phyloP scores from a whole-genome alignment of 78 protist genomes.

The Emiliania huxleyi region DNA sequence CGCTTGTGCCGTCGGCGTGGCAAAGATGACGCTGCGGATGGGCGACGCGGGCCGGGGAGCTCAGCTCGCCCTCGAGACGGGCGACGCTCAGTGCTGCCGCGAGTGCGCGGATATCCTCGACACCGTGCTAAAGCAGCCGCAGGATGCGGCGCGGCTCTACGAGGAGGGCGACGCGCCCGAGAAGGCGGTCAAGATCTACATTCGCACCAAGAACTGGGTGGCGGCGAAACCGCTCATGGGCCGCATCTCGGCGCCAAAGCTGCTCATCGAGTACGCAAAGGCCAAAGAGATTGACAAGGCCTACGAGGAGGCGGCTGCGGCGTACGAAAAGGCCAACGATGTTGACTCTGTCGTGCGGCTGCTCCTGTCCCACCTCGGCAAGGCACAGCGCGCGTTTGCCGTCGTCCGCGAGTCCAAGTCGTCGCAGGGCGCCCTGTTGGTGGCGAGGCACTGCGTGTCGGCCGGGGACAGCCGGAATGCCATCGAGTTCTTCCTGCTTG shows the following conservation, averaged over 20 bases:
- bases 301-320: slow-evolving; percentile 22
- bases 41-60: slow-evolving; percentile 48
- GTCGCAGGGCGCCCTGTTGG: slow-evolving; percentile 53
- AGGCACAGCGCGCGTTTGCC: slow-evolving; percentile 55
- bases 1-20: slow-evolving; percentile 37
- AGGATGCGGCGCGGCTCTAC: slow-evolving; percentile 70
- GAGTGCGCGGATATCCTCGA: slow-evolving; percentile 74
- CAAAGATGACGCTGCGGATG: slow-evolving; percentile 46
- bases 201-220: slow-evolving; percentile 50
- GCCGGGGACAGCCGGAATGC: slow-evolving; percentile 39
- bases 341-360: slow-evolving; percentile 65
- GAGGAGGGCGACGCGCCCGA: slow-evolving; percentile 56
- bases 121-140: slow-evolving; percentile 44
- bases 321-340: slow-evolving; percentile 42
- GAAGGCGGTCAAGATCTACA: slow-evolving; percentile 64
- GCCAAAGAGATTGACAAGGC: slow-evolving; percentile 56
- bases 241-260: slow-evolving; percentile 39
- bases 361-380: slow-evolving; percentile 37
- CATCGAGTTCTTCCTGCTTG: slow-evolving; percentile 67
- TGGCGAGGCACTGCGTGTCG: slow-evolving; percentile 51
- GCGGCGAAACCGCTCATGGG: slow-evolving; percentile 44
- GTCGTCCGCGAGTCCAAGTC: slow-evolving; percentile 62
- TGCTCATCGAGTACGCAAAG: slow-evolving; percentile 63
- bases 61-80: slow-evolving; percentile 38
- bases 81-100: not conserved